Evolutionary conservation across 2,329 filamentous ascomycete species (phyloP).

Genomic region (Fusarium metavorans): DNA sequence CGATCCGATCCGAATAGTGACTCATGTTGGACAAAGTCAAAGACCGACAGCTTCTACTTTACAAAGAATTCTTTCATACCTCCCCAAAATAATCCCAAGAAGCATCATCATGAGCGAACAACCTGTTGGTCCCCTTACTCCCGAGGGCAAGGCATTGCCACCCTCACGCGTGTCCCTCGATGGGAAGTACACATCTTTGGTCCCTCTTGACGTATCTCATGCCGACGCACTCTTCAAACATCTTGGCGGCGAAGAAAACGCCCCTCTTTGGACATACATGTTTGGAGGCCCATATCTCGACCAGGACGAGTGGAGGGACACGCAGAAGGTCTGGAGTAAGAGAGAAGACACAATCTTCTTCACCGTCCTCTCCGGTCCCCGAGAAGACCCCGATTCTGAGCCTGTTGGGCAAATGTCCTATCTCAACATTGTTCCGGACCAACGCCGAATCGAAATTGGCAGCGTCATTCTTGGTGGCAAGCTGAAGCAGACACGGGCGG

Average conservation of each 20-base stretch:
- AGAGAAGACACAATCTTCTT: conserved; percentile 57
- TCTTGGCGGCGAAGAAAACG: conserved; percentile 49
- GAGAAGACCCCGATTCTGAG: conserved; percentile 42
- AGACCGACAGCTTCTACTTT: background rate
- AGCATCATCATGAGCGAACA: conserved; percentile 14
- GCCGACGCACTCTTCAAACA: conserved; percentile 47
- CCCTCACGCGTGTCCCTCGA: conserved; percentile 40
- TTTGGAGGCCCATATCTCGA: conserved; percentile 40
- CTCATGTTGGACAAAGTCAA: background rate
- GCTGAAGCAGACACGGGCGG: conserved; percentile 65
- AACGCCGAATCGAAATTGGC: conserved; percentile 69
- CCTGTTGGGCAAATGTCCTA: conserved; percentile 57
- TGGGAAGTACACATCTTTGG: conserved; percentile 48
- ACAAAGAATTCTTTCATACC: background rate
- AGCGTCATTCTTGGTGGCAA: conserved; percentile 62
- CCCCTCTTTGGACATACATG: conserved; percentile 52
- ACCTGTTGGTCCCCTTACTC: conserved; percentile 36
- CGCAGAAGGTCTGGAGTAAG: conserved; percentile 36
- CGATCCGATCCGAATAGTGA: background rate
- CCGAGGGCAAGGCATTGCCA: conserved; percentile 18
- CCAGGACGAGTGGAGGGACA: conserved; percentile 29
- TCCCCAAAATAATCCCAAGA: background rate
- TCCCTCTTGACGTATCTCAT: conserved; percentile 45
- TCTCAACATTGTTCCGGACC: conserved; percentile 59
- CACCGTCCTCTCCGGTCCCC: conserved; percentile 54